Conservation (phyloP, 2,329 filamentous ascomycete species). For the Ophiostoma ips region DNA sequence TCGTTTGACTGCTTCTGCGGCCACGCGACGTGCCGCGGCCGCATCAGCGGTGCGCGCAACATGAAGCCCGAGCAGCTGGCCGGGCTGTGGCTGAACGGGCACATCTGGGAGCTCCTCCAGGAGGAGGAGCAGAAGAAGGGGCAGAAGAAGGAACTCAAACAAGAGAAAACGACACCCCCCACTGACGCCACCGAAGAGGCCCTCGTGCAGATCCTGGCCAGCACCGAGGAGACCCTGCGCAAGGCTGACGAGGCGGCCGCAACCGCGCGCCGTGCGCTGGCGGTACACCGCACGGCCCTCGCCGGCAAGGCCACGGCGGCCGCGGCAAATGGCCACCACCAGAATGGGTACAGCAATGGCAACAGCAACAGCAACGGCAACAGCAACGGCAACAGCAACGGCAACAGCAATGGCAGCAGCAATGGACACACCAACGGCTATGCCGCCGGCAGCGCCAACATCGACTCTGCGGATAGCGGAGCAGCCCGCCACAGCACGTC, state of each 20-base stretch:
- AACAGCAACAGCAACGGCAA: slow-evolving; percentile 9
- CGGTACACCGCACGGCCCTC: slow-evolving; percentile 20
- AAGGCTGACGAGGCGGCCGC: slow-evolving; percentile 35
- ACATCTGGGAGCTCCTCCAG: slow-evolving; percentile 42
- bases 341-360: neutral
- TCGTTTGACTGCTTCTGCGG: slow-evolving; percentile 54
- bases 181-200: slow-evolving; percentile 24
- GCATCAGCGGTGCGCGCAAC: slow-evolving; percentile 47
- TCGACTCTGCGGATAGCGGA: slow-evolving; percentile 10
- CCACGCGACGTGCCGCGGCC: slow-evolving; percentile 41
- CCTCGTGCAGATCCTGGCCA: slow-evolving; percentile 28
- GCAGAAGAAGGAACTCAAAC: slow-evolving; percentile 20
- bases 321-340: neutral
- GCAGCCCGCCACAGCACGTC: slow-evolving; percentile 31
- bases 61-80: slow-evolving; percentile 41
- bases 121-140: slow-evolving; percentile 23
- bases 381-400: slow-evolving; percentile 12
- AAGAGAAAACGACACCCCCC: slow-evolving; percentile 20
- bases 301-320: neutral
- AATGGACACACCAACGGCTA: slow-evolving; percentile 8
- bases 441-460: slow-evolving; percentile 3
- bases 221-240: slow-evolving; percentile 31
- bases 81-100: slow-evolving; percentile 46
- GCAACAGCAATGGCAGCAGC: slow-evolving; percentile 1
- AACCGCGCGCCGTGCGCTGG: slow-evolving; percentile 29